phyloP scores from a whole-genome alignment of 2,329 filamentous ascomycete species.

The Diaporthe citri region DNA sequence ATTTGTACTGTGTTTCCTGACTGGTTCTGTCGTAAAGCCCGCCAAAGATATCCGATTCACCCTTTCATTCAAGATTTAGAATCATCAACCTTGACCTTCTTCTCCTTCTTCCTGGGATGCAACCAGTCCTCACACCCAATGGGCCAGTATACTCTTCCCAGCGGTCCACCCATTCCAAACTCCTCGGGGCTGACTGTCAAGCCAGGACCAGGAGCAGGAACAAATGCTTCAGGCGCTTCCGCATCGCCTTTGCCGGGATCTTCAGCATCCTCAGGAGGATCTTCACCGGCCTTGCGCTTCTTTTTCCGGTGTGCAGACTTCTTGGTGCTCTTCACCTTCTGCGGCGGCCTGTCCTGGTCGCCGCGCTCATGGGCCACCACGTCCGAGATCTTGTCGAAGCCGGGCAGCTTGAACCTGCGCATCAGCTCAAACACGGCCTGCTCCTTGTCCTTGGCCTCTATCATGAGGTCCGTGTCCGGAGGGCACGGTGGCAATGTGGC shows the following conservation, averaged over 20 bases:
- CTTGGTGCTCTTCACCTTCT: slow-evolving; percentile 57
- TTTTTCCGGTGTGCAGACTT: slow-evolving; percentile 47
- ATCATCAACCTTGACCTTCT: slow-evolving; percentile 61
- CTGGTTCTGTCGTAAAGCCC: not conserved
- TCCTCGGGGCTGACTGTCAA: slow-evolving; percentile 71
- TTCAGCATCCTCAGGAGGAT: slow-evolving; percentile 49
- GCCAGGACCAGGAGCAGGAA: not conserved
- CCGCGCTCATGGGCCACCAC: slow-evolving; percentile 81
- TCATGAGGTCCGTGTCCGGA: slow-evolving; percentile 94
- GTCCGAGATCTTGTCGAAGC: slow-evolving; percentile 80
- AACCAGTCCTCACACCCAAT: slow-evolving; percentile 92
- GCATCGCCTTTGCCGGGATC: slow-evolving; percentile 56
- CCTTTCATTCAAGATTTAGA: slow-evolving; percentile 37
- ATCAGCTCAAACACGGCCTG: slow-evolving; percentile 96
- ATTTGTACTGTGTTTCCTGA: not conserved
- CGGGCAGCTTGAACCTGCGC: slow-evolving; percentile 86
- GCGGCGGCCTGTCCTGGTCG: slow-evolving; percentile 76
- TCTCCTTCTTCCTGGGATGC: slow-evolving; percentile 79
- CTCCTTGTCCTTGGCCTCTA: slow-evolving; percentile 98
- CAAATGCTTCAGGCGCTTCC: slow-evolving; percentile 29
- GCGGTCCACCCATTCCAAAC: slow-evolving; percentile 86
- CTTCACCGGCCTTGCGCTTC: slow-evolving; percentile 45
- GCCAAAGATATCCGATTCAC: accelerated
- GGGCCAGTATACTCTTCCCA: slow-evolving; percentile 91
- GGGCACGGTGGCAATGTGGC: slow-evolving; percentile 84